Conservation (phyloP, 2,329 filamentous ascomycete species). For the Polychaeton citri region DNA sequence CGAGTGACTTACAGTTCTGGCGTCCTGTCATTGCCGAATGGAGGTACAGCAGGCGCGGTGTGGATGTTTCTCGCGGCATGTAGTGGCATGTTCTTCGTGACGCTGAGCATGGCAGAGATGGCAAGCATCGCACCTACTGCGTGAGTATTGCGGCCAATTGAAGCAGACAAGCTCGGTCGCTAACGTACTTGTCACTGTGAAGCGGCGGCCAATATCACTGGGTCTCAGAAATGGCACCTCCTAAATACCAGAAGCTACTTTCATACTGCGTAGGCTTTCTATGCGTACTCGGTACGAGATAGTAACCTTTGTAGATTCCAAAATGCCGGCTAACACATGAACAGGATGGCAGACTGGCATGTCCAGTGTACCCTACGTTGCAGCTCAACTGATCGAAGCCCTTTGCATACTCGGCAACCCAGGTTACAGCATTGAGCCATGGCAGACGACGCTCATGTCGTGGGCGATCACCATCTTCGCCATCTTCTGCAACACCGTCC, state of each 20-base stretch:
- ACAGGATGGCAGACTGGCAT: constrained; percentile 7
- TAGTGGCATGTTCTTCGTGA: constrained; percentile 29
- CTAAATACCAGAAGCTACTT: not conserved
- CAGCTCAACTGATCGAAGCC: not conserved
- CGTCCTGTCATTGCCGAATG: constrained; percentile 21
- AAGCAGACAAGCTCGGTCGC: too few species aligned
- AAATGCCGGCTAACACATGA: too few species aligned
- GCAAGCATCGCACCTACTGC: constrained; percentile 22
- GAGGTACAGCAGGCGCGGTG: constrained; percentile 37
- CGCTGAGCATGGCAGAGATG: constrained; percentile 21
- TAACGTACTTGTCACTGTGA: too few species aligned
- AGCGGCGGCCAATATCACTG: constrained; percentile 38
- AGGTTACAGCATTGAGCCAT: constrained; percentile 15
- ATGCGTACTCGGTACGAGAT: constrained; percentile 21
- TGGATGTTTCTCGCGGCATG: constrained; percentile 38
- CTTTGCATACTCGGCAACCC: constrained; percentile 26
- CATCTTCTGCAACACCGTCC: constrained; percentile 30
- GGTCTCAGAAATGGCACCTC: constrained; percentile 1
- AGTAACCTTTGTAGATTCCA: constrained; percentile 1
- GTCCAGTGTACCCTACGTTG: not conserved
- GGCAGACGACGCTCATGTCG: constrained; percentile 28
- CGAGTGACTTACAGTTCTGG: constrained; percentile 1
- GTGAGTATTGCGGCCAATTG: too few species aligned
- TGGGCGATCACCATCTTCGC: constrained; percentile 28
- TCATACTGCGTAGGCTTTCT: constrained; percentile 6